Conservation (phyloP, 768 basidiomycete species). For the Tricholoma saponaceum region DNA sequence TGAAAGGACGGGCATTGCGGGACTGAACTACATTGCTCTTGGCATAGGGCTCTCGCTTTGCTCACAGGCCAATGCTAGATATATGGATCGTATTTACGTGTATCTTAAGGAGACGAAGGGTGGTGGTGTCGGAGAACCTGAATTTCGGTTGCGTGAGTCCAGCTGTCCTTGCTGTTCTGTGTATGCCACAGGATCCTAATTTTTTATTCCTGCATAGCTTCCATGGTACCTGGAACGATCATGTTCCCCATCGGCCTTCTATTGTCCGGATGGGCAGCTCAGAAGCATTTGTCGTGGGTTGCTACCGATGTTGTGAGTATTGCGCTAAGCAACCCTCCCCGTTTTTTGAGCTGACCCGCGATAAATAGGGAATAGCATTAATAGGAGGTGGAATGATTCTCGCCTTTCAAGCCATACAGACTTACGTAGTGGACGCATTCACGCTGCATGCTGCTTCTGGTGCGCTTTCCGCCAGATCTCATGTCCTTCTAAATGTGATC, state of each 20-base stretch:
- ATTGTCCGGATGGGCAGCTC: conserved; percentile 67
- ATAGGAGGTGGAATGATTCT: conserved; percentile 58
- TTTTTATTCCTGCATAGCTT: conserved; percentile 32
- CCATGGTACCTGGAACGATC: conserved; percentile 55
- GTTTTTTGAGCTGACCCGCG: neutral
- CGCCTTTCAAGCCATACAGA: conserved; percentile 57
- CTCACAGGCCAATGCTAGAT: conserved; percentile 50
- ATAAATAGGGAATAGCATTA: conserved; percentile 47
- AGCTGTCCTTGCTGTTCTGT: neutral
- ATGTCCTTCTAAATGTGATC: neutral
- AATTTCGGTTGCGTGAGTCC: conserved; percentile 44
- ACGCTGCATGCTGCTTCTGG: conserved; percentile 66
- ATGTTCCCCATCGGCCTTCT: conserved; percentile 65
- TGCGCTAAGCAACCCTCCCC: too few species aligned
- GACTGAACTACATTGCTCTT: conserved; percentile 68
- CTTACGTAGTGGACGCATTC: conserved; percentile 66
- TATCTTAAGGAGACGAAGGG: conserved; percentile 45
- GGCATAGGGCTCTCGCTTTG: conserved; percentile 55
- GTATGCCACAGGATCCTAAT: neutral
- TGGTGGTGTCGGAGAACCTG: conserved; percentile 43
- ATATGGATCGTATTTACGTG: conserved; percentile 53
- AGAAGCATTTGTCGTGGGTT: conserved; percentile 62
- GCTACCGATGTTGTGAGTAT: conserved; percentile 57
- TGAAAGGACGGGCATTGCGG: conserved; percentile 52
- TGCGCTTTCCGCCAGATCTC: conserved; percentile 18